phyloP scores from a whole-genome alignment of 2,329 filamentous ascomycete species.

The Phialophora expanda region DNA sequence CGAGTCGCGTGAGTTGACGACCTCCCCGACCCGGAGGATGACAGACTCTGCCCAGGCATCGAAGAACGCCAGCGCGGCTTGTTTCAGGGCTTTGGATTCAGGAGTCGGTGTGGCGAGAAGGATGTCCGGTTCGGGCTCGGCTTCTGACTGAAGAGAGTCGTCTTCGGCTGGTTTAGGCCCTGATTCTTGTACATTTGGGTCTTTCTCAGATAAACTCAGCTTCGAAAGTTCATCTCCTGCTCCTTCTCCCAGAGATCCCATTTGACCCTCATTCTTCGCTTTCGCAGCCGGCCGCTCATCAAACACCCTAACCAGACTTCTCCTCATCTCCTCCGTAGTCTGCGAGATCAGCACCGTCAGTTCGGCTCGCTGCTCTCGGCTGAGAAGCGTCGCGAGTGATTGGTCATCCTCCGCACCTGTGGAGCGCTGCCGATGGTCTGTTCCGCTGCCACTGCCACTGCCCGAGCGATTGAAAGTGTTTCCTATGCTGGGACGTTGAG shows the following conservation, averaged over 20 bases:
- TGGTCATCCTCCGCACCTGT: conserved; percentile 34
- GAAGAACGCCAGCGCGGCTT: conserved; percentile 72
- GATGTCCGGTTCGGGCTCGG: conserved; percentile 13
- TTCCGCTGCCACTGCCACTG: background rate
- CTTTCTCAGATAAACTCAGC: conserved; percentile 16
- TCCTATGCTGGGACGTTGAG: conserved; percentile 5
- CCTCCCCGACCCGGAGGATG: conserved; percentile 72
- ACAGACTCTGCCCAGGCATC: conserved; percentile 78
- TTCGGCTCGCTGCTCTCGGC: conserved; percentile 49
- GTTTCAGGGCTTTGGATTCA: conserved; percentile 23
- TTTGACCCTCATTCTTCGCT: conserved; percentile 12
- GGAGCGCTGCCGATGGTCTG: conserved; percentile 12
- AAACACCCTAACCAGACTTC: conserved; percentile 44
- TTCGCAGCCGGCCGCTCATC: conserved; percentile 34
- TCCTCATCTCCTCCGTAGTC: conserved; percentile 49
- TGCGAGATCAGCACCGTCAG: conserved; percentile 49
- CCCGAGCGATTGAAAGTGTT: background rate
- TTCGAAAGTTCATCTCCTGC: conserved; percentile 25
- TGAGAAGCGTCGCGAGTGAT: conserved; percentile 49
- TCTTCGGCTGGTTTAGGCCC: background rate
- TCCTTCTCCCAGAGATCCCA: conserved; percentile 28
- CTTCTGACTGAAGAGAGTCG: background rate
- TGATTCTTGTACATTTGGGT: background rate
- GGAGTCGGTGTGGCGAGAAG: conserved; percentile 19
- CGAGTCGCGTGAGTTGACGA: conserved; percentile 56